Evolutionary conservation across 2,329 filamentous ascomycete species (phyloP).

Genomic region (Cladosporium austrohemisphaericum): DNA sequence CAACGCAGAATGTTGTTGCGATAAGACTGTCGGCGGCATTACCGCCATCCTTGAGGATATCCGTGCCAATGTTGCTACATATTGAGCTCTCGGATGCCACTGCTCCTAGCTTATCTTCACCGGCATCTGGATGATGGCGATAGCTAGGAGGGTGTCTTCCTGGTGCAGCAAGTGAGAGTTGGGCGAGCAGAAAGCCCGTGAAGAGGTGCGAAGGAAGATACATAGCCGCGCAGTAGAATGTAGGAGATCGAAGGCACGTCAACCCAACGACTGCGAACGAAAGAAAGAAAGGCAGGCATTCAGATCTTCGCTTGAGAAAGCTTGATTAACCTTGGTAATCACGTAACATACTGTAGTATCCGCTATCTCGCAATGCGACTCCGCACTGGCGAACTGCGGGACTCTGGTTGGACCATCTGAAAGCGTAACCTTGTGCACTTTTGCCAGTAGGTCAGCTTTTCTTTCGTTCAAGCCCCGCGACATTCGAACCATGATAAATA

Average conservation of each 20-base stretch:
- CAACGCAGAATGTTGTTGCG: constrained; percentile 46
- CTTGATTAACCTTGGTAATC: constrained; percentile 8
- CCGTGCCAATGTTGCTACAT: constrained; percentile 46
- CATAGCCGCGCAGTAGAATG: neutral
- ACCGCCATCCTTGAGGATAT: constrained; percentile 47
- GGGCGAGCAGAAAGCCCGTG: constrained; percentile 4
- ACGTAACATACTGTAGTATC: constrained; percentile 2
- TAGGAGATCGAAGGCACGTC: no score
- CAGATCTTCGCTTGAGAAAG: neutral
- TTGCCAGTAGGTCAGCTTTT: no score
- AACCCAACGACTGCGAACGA: no score
- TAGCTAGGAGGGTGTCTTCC: neutral
- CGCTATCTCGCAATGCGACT: constrained; percentile 9
- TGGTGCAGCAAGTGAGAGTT: constrained; percentile 2
- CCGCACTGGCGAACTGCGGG: no score
- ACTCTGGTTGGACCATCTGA: no score
- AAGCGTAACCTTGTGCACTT: no score
- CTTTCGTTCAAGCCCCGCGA: no score
- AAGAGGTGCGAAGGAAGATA: neutral
- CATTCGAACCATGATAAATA: no score
- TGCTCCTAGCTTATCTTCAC: constrained; percentile 37
- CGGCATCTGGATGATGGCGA: constrained; percentile 17
- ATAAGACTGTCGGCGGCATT: constrained; percentile 50
- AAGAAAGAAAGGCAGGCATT: neutral
- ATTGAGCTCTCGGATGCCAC: constrained; percentile 45